Base-by-base conservation (phyloP, 305 asterid species). In the Caryopteris hybrid region DNA sequence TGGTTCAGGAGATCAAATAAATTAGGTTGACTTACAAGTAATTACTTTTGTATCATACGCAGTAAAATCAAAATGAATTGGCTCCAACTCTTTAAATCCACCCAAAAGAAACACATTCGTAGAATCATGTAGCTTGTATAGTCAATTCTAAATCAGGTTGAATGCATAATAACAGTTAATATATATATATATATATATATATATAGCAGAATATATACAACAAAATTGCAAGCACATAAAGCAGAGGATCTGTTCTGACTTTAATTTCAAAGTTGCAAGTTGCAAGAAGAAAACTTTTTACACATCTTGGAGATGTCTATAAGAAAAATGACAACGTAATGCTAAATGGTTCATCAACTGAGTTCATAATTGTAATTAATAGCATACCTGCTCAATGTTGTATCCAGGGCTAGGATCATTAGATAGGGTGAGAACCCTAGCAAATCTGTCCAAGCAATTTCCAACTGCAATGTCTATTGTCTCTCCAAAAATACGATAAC, bases 391-490 rank as follows among this genome's bases (percentile, higher is more conserved):
- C 81, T 94, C 99, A 56, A 94, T 94, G 77, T 91, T 94, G 85
- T 94, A 94, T 22, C 99, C 99, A 8, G 98, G 98, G 74, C 98
- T 94, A 42, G 98, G 99, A 81, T 94, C 98, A 70, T 94, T 94
- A 9, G 99, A 94, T 69, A 94, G 78, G 22, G 73, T 91, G 59
- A 94, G 92, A 70, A 94, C 98, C 82, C 99, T 79, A 16, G 99
- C 99, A 84, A 94, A 94, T 76, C 99, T 81, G 73, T 94, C 99
- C 84, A 94, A 81, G 70, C 99, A 94, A 84, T 94, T 94, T 12
- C 99, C 99, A 48, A 94, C 92, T 0, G 99, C 99, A 58, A 91
- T 94, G 74, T 94, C 99, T 52, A 94, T 94, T 3, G 99, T 94
- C 83, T 94, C 99, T 23, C 99, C 99, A 31, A 94, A 94, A 71